A percentile compares a stretch with the other conserved stretches of the same genome.
Conservation (phyloP, 768 basidiomycete genomes). For the Amylocystis lapponica region DNA sequence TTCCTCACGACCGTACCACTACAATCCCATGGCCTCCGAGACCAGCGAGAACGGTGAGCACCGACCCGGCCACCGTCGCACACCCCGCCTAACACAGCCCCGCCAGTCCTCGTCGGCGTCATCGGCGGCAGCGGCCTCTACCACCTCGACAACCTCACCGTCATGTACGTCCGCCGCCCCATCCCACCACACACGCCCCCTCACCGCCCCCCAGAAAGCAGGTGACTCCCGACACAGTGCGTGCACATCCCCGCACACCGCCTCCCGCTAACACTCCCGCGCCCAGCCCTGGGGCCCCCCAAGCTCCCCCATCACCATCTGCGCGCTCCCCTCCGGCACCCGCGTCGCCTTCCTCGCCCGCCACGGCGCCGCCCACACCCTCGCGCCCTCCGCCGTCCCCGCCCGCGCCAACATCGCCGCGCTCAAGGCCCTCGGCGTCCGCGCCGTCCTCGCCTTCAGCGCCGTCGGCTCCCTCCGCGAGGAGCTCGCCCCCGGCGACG, state of each 20-base stretch:
- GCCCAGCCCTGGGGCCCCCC: slow-evolving; percentile 89
- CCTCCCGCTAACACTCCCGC: background rate
- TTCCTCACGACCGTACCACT: too few relatives aligned
- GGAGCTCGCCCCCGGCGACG: slow-evolving; percentile 87
- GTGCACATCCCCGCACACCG: slow-evolving; percentile 16
- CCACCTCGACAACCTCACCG: slow-evolving; percentile 85
- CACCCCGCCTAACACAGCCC: too few relatives aligned
- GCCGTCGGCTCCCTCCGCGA: slow-evolving; percentile 94
- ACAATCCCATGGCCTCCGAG: too few relatives aligned
- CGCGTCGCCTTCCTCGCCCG: slow-evolving; percentile 87
- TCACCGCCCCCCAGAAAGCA: slow-evolving; percentile 44
- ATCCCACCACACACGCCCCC: too few relatives aligned
- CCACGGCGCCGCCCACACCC: slow-evolving; percentile 77
- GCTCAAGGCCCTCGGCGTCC: slow-evolving; percentile 85
- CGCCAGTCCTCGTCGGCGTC: slow-evolving; percentile 81
- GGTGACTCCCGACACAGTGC: slow-evolving; percentile 77
- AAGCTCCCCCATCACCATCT: slow-evolving; percentile 89
- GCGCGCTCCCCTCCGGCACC: slow-evolving; percentile 74
- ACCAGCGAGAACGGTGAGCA: too few relatives aligned
- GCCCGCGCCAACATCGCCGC: slow-evolving; percentile 92
- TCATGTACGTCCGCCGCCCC: slow-evolving; percentile 55
- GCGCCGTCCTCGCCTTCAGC: slow-evolving; percentile 87
- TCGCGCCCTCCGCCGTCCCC: slow-evolving; percentile 78
- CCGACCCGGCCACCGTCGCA: too few relatives aligned
- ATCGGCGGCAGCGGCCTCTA: slow-evolving; percentile 93